Conservation (phyloP, 2,329 filamentous ascomycete species). For the Microdochium trichocladiopsis region DNA sequence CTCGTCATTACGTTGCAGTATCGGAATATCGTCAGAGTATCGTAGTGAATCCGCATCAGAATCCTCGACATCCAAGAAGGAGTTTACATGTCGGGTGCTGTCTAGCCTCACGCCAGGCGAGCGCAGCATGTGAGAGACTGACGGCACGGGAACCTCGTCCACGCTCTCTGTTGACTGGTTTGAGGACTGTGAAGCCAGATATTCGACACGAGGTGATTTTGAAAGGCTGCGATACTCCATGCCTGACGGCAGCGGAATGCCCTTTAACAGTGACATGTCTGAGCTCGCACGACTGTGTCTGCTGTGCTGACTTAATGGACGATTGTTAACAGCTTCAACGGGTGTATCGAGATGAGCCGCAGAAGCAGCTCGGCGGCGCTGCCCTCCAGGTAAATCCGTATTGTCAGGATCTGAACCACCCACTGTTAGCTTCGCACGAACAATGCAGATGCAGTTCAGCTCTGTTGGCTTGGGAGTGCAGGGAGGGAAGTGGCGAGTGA, state of each 20-base stretch:
- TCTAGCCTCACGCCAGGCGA: constrained; percentile 47
- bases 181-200: constrained; percentile 21
- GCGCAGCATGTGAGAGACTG: constrained; percentile 41
- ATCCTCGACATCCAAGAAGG: constrained; percentile 63
- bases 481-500: no score
- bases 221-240: constrained; percentile 31
- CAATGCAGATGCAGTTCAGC: no score
- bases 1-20: constrained; percentile 61
- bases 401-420: constrained; percentile 26
- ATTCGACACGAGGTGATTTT: constrained; percentile 42
- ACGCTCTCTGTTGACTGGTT: constrained; percentile 29
- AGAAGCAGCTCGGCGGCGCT: constrained; percentile 52
- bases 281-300: constrained; percentile 67
- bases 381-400: constrained; percentile 30
- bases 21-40: constrained; percentile 61
- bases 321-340: constrained; percentile 37
- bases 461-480: no score
- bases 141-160: constrained; percentile 37
- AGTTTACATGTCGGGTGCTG: constrained; percentile 32
- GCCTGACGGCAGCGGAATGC: constrained; percentile 40
- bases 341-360: constrained; percentile 53
- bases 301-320: constrained; percentile 53
- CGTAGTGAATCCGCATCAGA: constrained; percentile 60
- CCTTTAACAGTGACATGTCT: constrained; percentile 55
- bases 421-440: no score